Base-by-base conservation (phyloP, 805 yeast genomes). In the Zygotorulaspora florentina region DNA sequence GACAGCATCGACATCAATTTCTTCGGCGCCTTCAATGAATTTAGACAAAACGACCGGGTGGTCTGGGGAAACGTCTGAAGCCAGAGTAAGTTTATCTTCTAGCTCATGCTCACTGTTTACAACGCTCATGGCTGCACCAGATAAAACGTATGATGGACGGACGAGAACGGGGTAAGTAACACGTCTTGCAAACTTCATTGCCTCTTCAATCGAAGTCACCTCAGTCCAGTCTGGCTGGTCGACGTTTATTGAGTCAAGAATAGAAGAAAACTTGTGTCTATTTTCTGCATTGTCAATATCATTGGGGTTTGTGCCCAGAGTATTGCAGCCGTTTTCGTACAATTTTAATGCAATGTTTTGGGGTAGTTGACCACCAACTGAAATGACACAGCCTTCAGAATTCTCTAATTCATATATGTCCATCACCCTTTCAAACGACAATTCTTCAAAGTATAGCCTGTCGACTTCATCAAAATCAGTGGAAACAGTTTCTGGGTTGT, bases 171-270 rank as follows among this genome's bases (percentile, higher is more conserved):
- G 99, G 78, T 82, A 91, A 17, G 90, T 87, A 45, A 91, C 98
- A 55, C 78, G 75, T 44, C 79, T 73, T 40, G 98, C 97, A 68
- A 91, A 91, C 15, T 64, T 69, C 65, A 83, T 85, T 48, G 99
- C 99, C 51, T 85, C 96, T 35, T 72, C 83, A 39, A 90, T 70
- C 34, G 96, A 85, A 29, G 95, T 81, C 58, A 91, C 79, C 73
- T 93, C 98, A 69, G 88, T 87, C 99, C 99, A 91, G 53, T 86
- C 86, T 35, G 99, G 99, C 75, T 91, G 99, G 69, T 89, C 98
- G 58, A 91, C 86, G 30, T 84, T 84, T 64, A 93, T 88, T 38
- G 93, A 82, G 69, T 91, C 98, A 64, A 93, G 77, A 61, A 91
- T 91, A 43, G 88, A 83, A 16, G 97, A 90, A 73, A 91, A 91